Conservation (phyloP, 805 yeast species). For the Geotrichum ghanense region DNA sequence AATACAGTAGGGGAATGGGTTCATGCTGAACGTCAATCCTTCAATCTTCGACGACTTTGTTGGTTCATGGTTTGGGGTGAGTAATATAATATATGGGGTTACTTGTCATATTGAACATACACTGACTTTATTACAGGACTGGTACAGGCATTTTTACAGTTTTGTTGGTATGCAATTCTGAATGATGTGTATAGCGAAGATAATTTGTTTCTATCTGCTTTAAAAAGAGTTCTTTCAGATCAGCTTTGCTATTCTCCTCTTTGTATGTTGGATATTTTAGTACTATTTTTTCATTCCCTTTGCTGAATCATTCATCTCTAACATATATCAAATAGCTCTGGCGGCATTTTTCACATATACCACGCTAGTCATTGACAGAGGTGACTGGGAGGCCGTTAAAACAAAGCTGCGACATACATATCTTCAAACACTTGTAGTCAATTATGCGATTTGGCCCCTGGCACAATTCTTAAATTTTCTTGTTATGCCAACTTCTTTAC, state of each 20-base stretch:
- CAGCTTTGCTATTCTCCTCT: slow-evolving; percentile 85
- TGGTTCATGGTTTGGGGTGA: slow-evolving; percentile 74
- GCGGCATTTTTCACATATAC: slow-evolving; percentile 76
- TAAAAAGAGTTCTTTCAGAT: slow-evolving; percentile 80
- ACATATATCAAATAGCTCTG: slow-evolving; percentile 37
- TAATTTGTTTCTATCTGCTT: slow-evolving; percentile 61
- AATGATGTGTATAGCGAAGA: slow-evolving; percentile 69
- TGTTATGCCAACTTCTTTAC: slow-evolving; percentile 64
- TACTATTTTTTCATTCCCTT: too few relatives aligned
- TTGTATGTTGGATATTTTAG: slow-evolving; percentile 16
- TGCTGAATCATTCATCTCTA: background rate
- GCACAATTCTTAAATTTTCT: slow-evolving; percentile 74
- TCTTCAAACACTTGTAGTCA: slow-evolving; percentile 49
- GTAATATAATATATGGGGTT: slow-evolving; percentile 8
- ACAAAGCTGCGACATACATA: slow-evolving; percentile 54
- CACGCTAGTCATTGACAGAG: slow-evolving; percentile 67
- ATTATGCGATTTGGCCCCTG: slow-evolving; percentile 86
- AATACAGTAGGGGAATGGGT: background rate
- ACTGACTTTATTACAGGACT: slow-evolving; percentile 32
- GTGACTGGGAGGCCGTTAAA: slow-evolving; percentile 51
- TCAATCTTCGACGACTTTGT: slow-evolving; percentile 57
- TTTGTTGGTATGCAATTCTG: slow-evolving; percentile 78
- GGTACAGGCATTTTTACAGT: slow-evolving; percentile 68
- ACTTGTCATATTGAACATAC: slow-evolving; percentile 3
- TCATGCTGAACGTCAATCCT: slow-evolving; percentile 24